Percentiles rank a stretch among this genome's conserved stretches.
phyloP scores from a whole-genome alignment of 495 filamentous ascomycete species.

The Tuber aestivum region DNA sequence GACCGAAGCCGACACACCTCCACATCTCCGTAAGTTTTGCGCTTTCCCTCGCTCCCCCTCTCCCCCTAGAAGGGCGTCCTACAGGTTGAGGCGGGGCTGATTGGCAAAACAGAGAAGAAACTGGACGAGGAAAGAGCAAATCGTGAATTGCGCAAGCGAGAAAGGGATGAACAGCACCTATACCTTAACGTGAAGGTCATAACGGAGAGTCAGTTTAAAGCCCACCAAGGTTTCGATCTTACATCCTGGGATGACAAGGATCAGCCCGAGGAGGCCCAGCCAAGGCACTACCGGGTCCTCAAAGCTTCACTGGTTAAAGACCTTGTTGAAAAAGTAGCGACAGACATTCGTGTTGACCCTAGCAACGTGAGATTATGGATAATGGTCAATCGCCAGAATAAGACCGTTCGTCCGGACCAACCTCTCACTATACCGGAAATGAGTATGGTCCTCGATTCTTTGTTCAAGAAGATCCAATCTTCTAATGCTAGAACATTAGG shows the following conservation, averaged over 20 bases:
- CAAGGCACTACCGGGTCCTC: constrained; percentile 63
- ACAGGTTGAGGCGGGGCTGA: constrained; percentile 38
- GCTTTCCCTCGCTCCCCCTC: constrained; percentile 9
- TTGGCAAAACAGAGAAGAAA: constrained; percentile 51
- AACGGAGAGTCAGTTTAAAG: constrained; percentile 68
- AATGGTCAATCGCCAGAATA: constrained; percentile 98
- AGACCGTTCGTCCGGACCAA: constrained; percentile 84
- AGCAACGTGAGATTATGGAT: constrained; percentile 76
- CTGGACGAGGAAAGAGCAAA: constrained; percentile 75
- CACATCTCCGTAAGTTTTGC: constrained; percentile 64
- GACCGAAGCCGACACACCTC: constrained; percentile 66
- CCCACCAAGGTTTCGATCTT: constrained; percentile 80
- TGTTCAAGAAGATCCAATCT: not conserved
- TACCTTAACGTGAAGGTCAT: constrained; percentile 78
- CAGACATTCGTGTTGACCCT: constrained; percentile 58
- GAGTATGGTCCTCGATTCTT: constrained; percentile 42
- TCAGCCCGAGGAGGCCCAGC: constrained; percentile 53
- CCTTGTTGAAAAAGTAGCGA: constrained; percentile 61
- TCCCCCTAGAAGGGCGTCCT: not conserved
- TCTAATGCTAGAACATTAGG: constrained; percentile 41
- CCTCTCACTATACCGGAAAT: constrained; percentile 70
- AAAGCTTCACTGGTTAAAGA: constrained; percentile 68
- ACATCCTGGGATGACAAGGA: constrained; percentile 59
- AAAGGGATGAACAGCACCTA: constrained; percentile 87
- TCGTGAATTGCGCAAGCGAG: constrained; percentile 67